Evolutionary conservation across 1,139 yeast species (phyloP), one percentile per base, ranked within the genome.

Genomic region (Ogataea hybrid): DNA sequence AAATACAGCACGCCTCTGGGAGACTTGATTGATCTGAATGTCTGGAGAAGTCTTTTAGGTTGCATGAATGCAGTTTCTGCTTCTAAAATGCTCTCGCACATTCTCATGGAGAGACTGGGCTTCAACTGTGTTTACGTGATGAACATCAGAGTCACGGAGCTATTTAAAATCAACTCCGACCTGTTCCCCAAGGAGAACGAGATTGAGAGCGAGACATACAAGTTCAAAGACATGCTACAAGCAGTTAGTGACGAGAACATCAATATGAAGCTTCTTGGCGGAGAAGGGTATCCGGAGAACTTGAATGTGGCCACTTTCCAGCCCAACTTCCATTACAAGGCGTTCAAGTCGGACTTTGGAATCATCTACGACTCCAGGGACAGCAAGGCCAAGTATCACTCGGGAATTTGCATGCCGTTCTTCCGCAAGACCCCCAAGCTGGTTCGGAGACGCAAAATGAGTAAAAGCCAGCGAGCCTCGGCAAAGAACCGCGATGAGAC

Each of bases 311-410:
- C 58, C 65, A 44, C 65, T 61, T 70, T 73, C 44, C 79, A 73
- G 47, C 63, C 70, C 12, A 54, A 60, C 2, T 61, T 80, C 29
- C 82, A 78, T 55, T 67, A 67, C 36, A 64, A 66, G 40, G 75
- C 81, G 0, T 69, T 79, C 48, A 63, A 65, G 17, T 74, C 83
- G 1, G 79, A 75, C 40, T 76, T 72, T 59, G 88, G 88, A 0
- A 57, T 79, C 7, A 65, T 63, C 27, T 78, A 75, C 53, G 62
- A 61, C 25, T 56, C 51, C 41, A 58, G 65, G 48, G 52, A 61
- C 17, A 45, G 52, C 4, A 50, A 52, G 21, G 57, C 71, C 5
- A 54, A 61, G 29, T 75, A 67, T 43, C 73, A 66, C 41, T 64
- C 70, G 23, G 84, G 84, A 0, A 47, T 74, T 2, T 62, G 77